Evolutionary conservation across 106 monocot genomes (phyloP).

Genomic region (Posidonia australis): DNA sequence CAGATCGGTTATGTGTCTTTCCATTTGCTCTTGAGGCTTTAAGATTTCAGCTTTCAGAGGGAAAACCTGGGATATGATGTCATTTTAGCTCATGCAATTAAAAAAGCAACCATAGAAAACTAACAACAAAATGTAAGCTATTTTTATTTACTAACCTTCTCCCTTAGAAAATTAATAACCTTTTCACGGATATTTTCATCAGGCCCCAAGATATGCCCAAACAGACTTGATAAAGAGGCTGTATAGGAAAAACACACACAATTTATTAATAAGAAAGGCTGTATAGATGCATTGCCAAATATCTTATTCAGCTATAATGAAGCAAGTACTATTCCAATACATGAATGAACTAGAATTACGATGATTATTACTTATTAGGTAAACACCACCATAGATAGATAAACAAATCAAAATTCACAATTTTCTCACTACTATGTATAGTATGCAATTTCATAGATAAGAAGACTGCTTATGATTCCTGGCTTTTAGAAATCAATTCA

Average conservation of each 20-base stretch:
- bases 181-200: slow-evolving; percentile 90
- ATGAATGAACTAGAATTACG: no score
- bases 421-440: no score
- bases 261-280: no score
- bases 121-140: not conserved
- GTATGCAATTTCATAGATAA: no score
- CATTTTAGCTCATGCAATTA: not conserved
- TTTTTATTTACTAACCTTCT: slow-evolving; percentile 44
- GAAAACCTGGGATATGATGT: slow-evolving; percentile 51
- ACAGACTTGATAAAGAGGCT: slow-evolving; percentile 84
- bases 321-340: no score
- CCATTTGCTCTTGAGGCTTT: slow-evolving; percentile 95
- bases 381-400: no score
- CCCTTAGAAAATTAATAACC: slow-evolving; percentile 82
- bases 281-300: no score
- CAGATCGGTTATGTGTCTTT: slow-evolving; percentile 87
- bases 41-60: slow-evolving; percentile 90
- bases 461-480: no score
- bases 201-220: slow-evolving; percentile 75
- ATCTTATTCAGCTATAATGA: no score
- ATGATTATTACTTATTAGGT: no score
- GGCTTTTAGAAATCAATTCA: no score
- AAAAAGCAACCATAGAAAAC: not conserved
- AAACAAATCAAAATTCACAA: no score
- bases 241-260: slow-evolving; percentile 6